These are phyloP conservation scores for Saprolegnia parasitica DNA, from an alignment of 352 stramenopile genomes.

Conservation along the genomic window DNA sequence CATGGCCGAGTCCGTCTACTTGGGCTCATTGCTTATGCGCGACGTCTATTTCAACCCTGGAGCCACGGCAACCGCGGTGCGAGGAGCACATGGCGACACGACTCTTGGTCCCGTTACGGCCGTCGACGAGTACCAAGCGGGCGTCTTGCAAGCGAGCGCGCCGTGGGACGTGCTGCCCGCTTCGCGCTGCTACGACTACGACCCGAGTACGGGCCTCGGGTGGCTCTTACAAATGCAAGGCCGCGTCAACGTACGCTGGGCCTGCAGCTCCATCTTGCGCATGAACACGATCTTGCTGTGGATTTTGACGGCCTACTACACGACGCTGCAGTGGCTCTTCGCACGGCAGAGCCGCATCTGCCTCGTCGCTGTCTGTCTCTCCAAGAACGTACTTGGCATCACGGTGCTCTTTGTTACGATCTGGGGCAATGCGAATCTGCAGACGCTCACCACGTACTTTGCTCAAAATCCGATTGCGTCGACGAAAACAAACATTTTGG, in stretches of 20 bases:
- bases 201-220: neutral
- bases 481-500: rapidly evolving
- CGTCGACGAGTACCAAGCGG: slow-evolving; percentile 3
- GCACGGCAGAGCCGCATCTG: neutral
- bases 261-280: neutral
- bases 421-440: neutral
- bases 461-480: neutral
- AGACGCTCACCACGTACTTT: slow-evolving; percentile 1
- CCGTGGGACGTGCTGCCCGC: neutral
- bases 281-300: neutral
- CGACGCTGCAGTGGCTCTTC: neutral
- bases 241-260: neutral
- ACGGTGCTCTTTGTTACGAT: neutral
- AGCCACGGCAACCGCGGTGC: neutral
- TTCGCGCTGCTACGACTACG: neutral
- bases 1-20: neutral
- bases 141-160: neutral
- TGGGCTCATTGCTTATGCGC: neutral
- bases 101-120: neutral
- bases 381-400: slow-evolving; percentile 3
- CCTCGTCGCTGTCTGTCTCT: neutral
- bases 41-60: neutral
- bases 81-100: neutral
- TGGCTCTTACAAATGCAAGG: neutral
- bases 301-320: neutral